Conservation (phyloP, 1,284 basidiomycete species). For the Cerioporus squamosus region DNA sequence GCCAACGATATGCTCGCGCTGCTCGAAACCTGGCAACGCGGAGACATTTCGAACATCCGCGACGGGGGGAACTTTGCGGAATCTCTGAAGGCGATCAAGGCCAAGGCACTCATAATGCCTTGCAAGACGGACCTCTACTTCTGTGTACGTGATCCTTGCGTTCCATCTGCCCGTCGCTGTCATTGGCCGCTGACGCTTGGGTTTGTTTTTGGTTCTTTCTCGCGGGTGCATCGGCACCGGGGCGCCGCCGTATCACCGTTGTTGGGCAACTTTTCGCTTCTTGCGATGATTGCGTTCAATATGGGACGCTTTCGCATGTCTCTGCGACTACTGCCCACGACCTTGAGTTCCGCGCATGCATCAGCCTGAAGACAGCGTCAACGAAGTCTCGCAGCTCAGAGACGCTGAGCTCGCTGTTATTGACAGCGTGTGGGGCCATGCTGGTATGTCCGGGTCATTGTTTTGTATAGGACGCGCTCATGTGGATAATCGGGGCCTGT, state of each 20-base stretch:
- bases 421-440: conserved; percentile 26
- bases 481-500: not conserved
- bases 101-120: conserved; percentile 60
- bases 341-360: not conserved
- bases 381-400: conserved; percentile 17
- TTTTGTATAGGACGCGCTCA: not conserved
- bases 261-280: not conserved
- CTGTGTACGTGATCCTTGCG: conserved; percentile 41
- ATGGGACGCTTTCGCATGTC: not conserved
- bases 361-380: conserved; percentile 23
- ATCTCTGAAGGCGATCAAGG: conserved; percentile 34
- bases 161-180: not conserved
- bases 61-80: conserved; percentile 25
- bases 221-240: not conserved
- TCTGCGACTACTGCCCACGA: not conserved
- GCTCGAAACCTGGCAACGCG: conserved; percentile 43
- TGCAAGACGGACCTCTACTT: conserved; percentile 66
- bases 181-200: not conserved
- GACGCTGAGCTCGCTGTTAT: conserved; percentile 19
- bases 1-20: conserved; percentile 45
- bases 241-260: not conserved
- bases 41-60: conserved; percentile 41
- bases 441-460: conserved; percentile 14
- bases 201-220: not conserved
- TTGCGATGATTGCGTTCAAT: not conserved